Conservation (phyloP, 148 eudicot species). For the Oxyria digyna region DNA sequence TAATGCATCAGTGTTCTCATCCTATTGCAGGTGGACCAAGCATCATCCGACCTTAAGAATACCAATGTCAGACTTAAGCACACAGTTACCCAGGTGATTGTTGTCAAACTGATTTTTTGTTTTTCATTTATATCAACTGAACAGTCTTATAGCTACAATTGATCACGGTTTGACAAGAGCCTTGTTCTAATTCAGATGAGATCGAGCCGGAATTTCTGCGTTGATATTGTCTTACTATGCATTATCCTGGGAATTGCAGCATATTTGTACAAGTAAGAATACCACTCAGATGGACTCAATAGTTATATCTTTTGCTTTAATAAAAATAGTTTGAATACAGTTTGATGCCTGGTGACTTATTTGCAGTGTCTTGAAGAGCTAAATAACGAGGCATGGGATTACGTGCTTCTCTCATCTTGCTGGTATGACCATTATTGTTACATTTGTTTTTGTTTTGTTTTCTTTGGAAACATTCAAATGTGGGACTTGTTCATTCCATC, state of each 20-base stretch:
- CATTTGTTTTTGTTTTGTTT: too few relatives aligned
- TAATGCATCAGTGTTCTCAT: too few relatives aligned
- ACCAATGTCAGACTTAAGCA: conserved; percentile 96
- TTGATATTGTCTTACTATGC: conserved; percentile 80
- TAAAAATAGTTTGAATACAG: too few relatives aligned
- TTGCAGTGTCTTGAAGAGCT: conserved; percentile 59
- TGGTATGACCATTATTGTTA: too few relatives aligned
- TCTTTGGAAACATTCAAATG: too few relatives aligned
- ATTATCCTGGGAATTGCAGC: conserved; percentile 95
- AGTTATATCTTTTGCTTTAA: neutral
- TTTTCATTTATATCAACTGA: too few relatives aligned
- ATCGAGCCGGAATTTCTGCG: conserved; percentile 92
- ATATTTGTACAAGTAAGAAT: conserved; percentile 88
- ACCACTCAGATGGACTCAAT: neutral
- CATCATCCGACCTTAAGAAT: conserved; percentile 82
- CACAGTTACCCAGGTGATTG: conserved; percentile 72
- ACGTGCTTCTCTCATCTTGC: too few relatives aligned
- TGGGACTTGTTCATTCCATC: too few relatives aligned
- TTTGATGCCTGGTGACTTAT: neutral
- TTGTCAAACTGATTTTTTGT: neutral
- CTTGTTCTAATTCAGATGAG: conserved; percentile 49
- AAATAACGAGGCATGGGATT: too few relatives aligned
- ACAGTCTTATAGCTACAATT: neutral
- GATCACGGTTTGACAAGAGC: neutral
- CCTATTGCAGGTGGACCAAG: conserved; percentile 89